Evolutionary conservation across 2,329 filamentous ascomycete species (phyloP).

Genomic region (Penicillium digitatum): DNA sequence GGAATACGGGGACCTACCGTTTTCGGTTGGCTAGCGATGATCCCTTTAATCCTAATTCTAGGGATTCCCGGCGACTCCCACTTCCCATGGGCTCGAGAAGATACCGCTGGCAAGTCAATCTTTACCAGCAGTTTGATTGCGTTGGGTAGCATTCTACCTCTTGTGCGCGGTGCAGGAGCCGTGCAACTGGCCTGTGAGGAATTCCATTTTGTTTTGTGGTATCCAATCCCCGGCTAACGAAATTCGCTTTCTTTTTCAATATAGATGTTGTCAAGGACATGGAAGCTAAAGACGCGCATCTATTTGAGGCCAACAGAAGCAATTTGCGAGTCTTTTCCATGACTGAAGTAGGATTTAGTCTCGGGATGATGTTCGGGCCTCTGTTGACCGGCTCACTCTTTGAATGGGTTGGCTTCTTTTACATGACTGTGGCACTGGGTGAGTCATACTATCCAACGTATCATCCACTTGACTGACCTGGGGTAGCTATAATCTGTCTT

Average conservation of each 20-base stretch:
- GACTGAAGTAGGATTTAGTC: conserved; percentile 19
- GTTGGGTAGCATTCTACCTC: conserved; percentile 16
- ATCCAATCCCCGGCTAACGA: neutral
- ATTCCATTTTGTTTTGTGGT: neutral
- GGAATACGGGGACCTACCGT: conserved; percentile 21
- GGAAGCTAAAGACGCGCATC: conserved; percentile 17
- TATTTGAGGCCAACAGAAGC: conserved; percentile 28
- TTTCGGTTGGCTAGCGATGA: conserved; percentile 19
- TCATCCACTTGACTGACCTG: neutral
- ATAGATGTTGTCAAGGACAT: conserved; percentile 20
- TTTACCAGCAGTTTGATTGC: conserved; percentile 20
- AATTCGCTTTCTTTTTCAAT: neutral
- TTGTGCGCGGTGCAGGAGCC: conserved; percentile 26
- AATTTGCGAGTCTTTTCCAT: conserved; percentile 24
- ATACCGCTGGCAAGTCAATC: conserved; percentile 18
- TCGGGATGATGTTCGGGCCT: conserved; percentile 26
- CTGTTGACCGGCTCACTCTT: conserved; percentile 19
- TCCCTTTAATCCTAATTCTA: conserved; percentile 23
- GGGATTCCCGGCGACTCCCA: conserved; percentile 24
- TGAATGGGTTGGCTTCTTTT: conserved; percentile 20
- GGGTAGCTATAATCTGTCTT: neutral
- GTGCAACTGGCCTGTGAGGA: conserved; percentile 28
- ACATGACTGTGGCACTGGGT: conserved; percentile 18
- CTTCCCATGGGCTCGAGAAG: conserved; percentile 23
- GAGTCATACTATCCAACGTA: neutral